Conservation (phyloP, 495 filamentous ascomycete species). For the Aspergillus sclerotiicarbonarius region DNA sequence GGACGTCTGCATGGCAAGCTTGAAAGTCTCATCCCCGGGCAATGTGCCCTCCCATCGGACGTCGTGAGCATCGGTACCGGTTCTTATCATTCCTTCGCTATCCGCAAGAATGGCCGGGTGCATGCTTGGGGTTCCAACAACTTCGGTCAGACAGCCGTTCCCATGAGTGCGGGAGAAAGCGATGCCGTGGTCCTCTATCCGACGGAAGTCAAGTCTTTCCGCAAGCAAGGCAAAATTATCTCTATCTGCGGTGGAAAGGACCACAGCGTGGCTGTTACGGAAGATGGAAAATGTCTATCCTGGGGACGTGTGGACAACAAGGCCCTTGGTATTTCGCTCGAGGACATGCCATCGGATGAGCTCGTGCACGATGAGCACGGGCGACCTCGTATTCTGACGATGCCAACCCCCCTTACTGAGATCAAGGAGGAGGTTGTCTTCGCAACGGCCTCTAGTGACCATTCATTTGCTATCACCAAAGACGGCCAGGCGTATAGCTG, state of each 20-base stretch:
- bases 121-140: conserved; percentile 76
- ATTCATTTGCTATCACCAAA: conserved; percentile 57
- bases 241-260: conserved; percentile 64
- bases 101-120: conserved; percentile 59
- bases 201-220: conserved; percentile 50
- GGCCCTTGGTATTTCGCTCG: conserved; percentile 57
- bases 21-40: conserved; percentile 49
- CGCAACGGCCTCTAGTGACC: conserved; percentile 54
- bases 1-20: conserved; percentile 49
- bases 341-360: conserved; percentile 51
- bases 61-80: conserved; percentile 58
- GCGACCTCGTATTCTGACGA: conserved; percentile 55
- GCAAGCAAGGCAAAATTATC: conserved; percentile 41
- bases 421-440: conserved; percentile 27
- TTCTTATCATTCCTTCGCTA: conserved; percentile 69
- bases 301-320: conserved; percentile 69
- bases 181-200: conserved; percentile 44
- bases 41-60: conserved; percentile 58
- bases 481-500: conserved; percentile 64
- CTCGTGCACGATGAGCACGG: conserved; percentile 54
- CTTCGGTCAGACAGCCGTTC: conserved; percentile 67
- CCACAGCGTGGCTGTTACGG: conserved; percentile 63
- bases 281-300: conserved; percentile 59
- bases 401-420: conserved; percentile 42
- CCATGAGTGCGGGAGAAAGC: conserved; percentile 55